These are phyloP conservation scores for Clavulina sp. DNA, from an alignment of 768 basidiomycete species.

Conservation along the genomic window DNA sequence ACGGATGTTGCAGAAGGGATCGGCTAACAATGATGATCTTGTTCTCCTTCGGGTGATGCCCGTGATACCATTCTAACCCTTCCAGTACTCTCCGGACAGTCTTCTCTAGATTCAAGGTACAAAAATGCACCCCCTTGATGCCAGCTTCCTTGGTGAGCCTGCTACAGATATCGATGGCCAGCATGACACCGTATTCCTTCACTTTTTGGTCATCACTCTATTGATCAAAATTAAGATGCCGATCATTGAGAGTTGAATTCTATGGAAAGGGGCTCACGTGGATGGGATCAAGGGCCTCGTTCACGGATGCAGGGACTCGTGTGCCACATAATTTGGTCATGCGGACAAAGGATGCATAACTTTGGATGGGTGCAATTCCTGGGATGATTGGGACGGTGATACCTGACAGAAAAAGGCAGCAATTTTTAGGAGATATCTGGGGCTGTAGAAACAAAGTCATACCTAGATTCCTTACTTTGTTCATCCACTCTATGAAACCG, in stretches of 20 bases:
- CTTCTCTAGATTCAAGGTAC: constrained; percentile 93
- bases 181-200: constrained; percentile 81
- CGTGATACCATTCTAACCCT: constrained; percentile 48
- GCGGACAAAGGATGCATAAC: constrained; percentile 81
- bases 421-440: neutral
- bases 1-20: neutral
- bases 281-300: constrained; percentile 53
- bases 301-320: constrained; percentile 48
- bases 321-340: constrained; percentile 79
- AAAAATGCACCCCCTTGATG: constrained; percentile 74
- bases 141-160: constrained; percentile 36
- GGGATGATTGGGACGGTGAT: constrained; percentile 84
- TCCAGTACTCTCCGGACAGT: constrained; percentile 79
- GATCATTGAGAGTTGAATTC: neutral
- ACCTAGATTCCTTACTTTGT: constrained; percentile 58
- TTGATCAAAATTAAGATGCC: neutral
- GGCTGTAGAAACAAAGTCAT: constrained; percentile 12
- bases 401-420: constrained; percentile 30
- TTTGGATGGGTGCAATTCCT: constrained; percentile 96
- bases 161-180: constrained; percentile 67
- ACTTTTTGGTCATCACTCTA: constrained; percentile 88
- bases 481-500: constrained; percentile 63
- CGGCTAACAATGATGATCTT: constrained; percentile 2
- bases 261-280: constrained; percentile 33
- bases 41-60: constrained; percentile 12